Evolutionary conservation across 2,329 filamentous ascomycete genomes (phyloP).

Genomic region (Chrysoporthe cubensis): DNA sequence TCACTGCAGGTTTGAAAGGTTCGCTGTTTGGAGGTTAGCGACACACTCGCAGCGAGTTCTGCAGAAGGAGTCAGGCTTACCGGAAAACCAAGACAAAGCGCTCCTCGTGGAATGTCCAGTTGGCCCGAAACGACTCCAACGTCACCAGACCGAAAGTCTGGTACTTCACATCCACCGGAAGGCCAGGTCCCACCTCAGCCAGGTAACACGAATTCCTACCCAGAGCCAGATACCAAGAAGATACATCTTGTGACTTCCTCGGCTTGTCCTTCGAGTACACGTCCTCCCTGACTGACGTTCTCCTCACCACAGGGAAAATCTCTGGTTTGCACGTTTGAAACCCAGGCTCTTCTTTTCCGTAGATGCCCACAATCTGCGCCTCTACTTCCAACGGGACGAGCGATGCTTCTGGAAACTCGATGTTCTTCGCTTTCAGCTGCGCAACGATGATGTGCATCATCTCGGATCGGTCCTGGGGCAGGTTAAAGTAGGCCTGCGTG

Average conservation of each 20-base stretch:
- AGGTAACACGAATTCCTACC: conserved; percentile 58
- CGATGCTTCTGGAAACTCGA: conserved; percentile 39
- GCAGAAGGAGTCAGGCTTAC: conserved; percentile 34
- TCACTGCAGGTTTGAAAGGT: conserved; percentile 37
- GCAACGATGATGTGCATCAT: conserved; percentile 51
- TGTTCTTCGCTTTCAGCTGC: conserved; percentile 43
- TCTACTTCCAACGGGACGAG: conserved; percentile 52
- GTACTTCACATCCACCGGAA: conserved; percentile 52
- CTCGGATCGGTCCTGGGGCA: conserved; percentile 53
- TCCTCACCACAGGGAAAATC: conserved; percentile 58
- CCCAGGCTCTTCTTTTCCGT: conserved; percentile 49
- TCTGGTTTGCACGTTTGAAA: conserved; percentile 41
- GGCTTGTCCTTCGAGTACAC: conserved; percentile 45
- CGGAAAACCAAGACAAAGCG: conserved; percentile 60
- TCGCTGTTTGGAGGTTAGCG: conserved; percentile 31
- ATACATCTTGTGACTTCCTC: conserved; percentile 52
- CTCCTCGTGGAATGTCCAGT: conserved; percentile 56
- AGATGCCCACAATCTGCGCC: conserved; percentile 49
- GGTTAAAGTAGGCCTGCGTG: conserved; percentile 53
- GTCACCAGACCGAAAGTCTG: conserved; percentile 57
- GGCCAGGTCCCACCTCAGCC: conserved; percentile 52
- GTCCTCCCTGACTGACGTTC: conserved; percentile 44
- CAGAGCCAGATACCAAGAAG: conserved; percentile 59
- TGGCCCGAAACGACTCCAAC: conserved; percentile 55
- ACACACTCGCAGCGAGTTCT: not conserved